Evolutionary conservation across 2,329 filamentous ascomycete genomes (phyloP), one percentile per base, ranked within the genome.

Genomic region (Alternaria sp.): DNA sequence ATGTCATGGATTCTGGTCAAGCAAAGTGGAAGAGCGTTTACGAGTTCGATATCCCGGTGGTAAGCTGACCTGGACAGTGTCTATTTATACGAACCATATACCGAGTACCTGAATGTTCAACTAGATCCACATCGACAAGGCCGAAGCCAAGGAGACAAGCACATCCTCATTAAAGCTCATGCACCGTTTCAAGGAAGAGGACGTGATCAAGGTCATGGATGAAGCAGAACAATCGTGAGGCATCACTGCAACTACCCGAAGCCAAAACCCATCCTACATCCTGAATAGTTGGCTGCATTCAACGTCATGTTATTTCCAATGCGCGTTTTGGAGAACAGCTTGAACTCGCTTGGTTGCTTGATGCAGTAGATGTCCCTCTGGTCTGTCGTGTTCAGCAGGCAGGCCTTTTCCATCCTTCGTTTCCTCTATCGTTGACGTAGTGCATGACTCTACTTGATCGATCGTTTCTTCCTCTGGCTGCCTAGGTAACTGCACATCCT

Each of bases 41-140:
- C 72, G 90, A 93, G 57, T 91, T 93, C 73, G 91, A 94, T 67
- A 90, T 91, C 7, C 91, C 91, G 0, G 91, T 93, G 71, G 90
- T 93, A 80, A 70, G 79, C 60, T 17, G 40, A 45, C 29, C 31
- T 26, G 21, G 28, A 26, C 36, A 24, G 37, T 23, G 34, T 49
- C 17, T 52, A 39, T 53, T 46, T 54, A 40, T 40, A 26, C n/a
- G 23, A 26, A 28, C 33, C n/a, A 37, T 45, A 44, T 23, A 37
- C 53, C 40, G 60, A 68, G 65, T 66, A 69, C 65, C 67, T 73
- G 44, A 72, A 48, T 63, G 63, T 57, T 56, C 58, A 46, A 50
- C 6, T 58, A 85, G 84, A 79, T 89, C 29, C 86, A 89, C 69
- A 79, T 93, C 60, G 88, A 87, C 79, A 88, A 85, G 56, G 55